A percentile compares a stretch with the other conserved stretches of the same genome.
Evolutionary conservation across 2,329 filamentous ascomycete genomes (phyloP).

Genomic region (Fusarium circinatum): DNA sequence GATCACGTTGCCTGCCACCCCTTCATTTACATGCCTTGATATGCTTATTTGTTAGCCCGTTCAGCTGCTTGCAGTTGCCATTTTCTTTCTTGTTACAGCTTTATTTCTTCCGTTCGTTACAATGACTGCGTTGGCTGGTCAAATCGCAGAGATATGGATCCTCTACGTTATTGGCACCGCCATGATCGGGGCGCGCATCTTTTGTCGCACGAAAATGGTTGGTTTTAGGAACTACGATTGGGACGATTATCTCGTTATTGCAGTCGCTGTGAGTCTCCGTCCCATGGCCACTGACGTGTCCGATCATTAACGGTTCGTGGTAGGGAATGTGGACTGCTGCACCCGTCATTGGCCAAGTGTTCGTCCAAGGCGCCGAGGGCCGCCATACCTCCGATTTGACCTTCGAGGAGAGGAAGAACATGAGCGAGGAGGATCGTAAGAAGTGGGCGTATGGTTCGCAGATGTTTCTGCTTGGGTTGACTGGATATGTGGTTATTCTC

Average conservation of each 20-base stretch:
- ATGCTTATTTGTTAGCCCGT: not conserved
- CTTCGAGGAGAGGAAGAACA: constrained; percentile 44
- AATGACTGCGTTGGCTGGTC: constrained; percentile 1
- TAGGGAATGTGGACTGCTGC: constrained; percentile 36
- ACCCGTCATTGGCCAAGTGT: constrained; percentile 38
- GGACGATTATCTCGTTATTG: constrained; percentile 49
- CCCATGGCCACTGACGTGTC: not conserved
- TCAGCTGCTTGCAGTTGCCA: not conserved
- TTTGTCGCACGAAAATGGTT: constrained; percentile 48
- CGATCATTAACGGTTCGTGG: not conserved
- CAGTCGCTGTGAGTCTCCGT: constrained; percentile 3
- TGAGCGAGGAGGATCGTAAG: constrained; percentile 43
- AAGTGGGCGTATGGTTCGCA: constrained; percentile 48
- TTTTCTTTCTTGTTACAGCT: not conserved
- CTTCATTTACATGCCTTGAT: not conserved
- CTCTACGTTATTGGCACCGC: constrained; percentile 48
- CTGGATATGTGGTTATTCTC: constrained; percentile 49
- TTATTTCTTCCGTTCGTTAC: not conserved
- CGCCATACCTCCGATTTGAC: constrained; percentile 46
- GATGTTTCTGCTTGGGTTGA: constrained; percentile 50
- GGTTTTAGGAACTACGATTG: constrained; percentile 46
- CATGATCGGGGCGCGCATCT: constrained; percentile 47
- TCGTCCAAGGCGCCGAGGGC: constrained; percentile 45
- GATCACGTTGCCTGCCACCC: too few relatives aligned
- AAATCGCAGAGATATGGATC: constrained; percentile 50